Base-by-base conservation (phyloP, 352 stramenopile species). In the Globisporangium camurandrum region DNA sequence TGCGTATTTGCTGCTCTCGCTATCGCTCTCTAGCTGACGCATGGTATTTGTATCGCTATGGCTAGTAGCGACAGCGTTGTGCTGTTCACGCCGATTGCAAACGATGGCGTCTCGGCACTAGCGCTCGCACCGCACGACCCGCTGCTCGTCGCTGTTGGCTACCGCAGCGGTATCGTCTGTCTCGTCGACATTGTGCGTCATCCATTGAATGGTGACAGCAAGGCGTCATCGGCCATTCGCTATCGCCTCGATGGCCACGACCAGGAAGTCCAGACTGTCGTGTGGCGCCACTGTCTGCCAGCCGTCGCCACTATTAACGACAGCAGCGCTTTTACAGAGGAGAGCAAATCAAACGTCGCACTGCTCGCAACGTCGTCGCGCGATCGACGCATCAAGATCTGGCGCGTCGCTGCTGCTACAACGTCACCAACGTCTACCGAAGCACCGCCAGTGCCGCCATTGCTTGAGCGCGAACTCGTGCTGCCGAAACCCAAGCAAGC, bases 351-450 rank as follows among this genome's bases (percentile, higher is more conserved):
- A n/a, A 20, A 26, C 46, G 46, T 37, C 24, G 47, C 61, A 8
- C 74, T 72, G 56, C 61, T 91, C 6, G 76, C 76, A 11, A 82
- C 75, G 17, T 84, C 76, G 16, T 88, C 80, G 19, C 66, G 75
- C 0, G 80, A 91, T 53, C 77, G 80, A 27, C 71, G 49, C 2
- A 87, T 91, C 45, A 84, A 86, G 34, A 57, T 88, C 12, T 91
- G 77, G 77, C 57, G 48, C 20, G 41, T 69, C 4, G 3, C 1
- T 3, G 8, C 24, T 17, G 16, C 6, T 5, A n/a, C n/a, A n/a
- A n/a, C n/a, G n/a, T n/a, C n/a, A n/a, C n/a, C n/a, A n/a, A n/a
- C n/a, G n/a, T n/a, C n/a, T n/a, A 9, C 28, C 17, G 23, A 19
- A 6, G 31, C 61, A 19, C 45, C 67, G 5, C 17, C 37, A 16